These are phyloP conservation scores for Mesembryanthemum crystallinum DNA, from an alignment of 148 eudicot genomes.

Conservation along the genomic window DNA sequence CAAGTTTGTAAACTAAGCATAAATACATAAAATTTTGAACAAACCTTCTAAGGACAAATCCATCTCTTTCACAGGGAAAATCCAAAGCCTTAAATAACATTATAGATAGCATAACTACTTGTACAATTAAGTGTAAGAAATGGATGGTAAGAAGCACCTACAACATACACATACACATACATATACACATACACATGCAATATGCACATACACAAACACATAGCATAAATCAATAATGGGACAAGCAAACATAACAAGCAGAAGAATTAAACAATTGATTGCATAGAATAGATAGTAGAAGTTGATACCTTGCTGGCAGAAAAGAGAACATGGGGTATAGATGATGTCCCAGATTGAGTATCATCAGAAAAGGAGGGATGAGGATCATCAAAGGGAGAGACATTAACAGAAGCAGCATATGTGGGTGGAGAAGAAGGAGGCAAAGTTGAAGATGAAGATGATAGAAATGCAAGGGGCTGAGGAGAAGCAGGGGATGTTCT, in stretches of 20 bases:
- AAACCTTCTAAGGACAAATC: background rate
- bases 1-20: background rate
- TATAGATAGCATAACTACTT: background rate
- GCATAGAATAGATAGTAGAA: background rate
- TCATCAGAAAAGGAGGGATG: constrained; percentile 40
- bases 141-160: background rate
- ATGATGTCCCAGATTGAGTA: constrained; percentile 30
- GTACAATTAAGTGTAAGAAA: background rate
- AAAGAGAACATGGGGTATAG: constrained; percentile 59
- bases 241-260: background rate
- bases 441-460: constrained; percentile 39
- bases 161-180: background rate
- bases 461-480: constrained; percentile 60
- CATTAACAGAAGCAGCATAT: constrained; percentile 43
- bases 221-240: too few species aligned
- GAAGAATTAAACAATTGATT: background rate
- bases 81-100: background rate
- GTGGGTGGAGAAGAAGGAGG: constrained; percentile 71
- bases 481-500: constrained; percentile 91
- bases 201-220: too few species aligned
- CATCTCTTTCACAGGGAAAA: background rate
- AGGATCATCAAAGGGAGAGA: constrained; percentile 32
- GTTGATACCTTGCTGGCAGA: constrained; percentile 74
- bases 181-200: too few species aligned
- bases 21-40: too few species aligned